Evolutionary conservation across 2,329 filamentous ascomycete species (phyloP).

Genomic region (Penicillium digitatum): DNA sequence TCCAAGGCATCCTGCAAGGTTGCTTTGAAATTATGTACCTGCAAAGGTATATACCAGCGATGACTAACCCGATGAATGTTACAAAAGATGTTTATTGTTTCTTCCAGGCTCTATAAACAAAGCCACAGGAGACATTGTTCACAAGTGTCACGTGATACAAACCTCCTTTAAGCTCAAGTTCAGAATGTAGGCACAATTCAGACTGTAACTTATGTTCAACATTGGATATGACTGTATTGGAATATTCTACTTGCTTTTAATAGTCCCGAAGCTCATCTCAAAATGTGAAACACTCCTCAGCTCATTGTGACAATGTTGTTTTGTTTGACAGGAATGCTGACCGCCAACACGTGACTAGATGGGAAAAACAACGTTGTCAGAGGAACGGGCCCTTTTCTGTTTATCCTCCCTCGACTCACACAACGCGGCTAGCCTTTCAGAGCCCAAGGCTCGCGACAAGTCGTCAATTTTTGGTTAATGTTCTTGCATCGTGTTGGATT

Average conservation of each 20-base stretch:
- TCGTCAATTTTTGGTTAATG: slow-evolving; percentile 2
- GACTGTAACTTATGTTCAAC: not conserved
- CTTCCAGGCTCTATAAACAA: no score
- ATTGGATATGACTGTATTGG: not conserved
- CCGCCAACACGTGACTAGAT: slow-evolving; percentile 32
- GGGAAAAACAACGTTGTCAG: slow-evolving; percentile 39
- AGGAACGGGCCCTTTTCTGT: slow-evolving; percentile 41
- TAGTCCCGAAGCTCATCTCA: not conserved
- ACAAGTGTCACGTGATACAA: not conserved
- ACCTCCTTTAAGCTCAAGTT: not conserved
- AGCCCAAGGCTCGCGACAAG: slow-evolving; percentile 11
- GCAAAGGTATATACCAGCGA: not conserved
- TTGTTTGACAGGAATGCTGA: slow-evolving; percentile 27
- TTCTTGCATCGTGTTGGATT: slow-evolving; percentile 1
- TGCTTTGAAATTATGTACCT: not conserved
- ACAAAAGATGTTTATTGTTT: no score
- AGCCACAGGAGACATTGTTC: not conserved
- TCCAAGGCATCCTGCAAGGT: not conserved
- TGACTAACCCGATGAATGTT: not conserved
- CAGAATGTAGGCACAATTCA: not conserved
- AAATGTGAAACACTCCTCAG: not conserved
- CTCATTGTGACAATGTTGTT: not conserved
- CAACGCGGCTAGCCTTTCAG: slow-evolving; percentile 17
- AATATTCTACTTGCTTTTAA: not conserved
- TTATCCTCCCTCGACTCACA: slow-evolving; percentile 34